A percentile compares a stretch with the other conserved stretches of the same genome.
These are phyloP conservation scores for Fusarium metavorans DNA, from an alignment of 2,329 filamentous ascomycete species.

Conservation along the genomic window DNA sequence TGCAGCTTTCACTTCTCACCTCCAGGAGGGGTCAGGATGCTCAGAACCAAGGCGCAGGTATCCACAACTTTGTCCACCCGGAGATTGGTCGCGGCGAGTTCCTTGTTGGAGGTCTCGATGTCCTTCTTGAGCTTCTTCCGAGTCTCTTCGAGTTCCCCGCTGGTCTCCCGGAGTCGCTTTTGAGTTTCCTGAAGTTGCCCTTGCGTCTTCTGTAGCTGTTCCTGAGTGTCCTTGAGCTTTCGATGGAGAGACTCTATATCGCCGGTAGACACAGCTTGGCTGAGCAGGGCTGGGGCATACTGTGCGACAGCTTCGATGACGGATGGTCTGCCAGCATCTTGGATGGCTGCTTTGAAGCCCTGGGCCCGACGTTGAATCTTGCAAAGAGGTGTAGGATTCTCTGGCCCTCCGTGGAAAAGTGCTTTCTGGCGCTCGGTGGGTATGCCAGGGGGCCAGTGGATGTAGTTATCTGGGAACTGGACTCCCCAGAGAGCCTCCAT, in stretches of 20 bases:
- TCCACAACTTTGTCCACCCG: neutral
- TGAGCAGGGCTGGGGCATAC: neutral
- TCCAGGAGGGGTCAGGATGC: neutral
- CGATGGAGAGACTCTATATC: neutral
- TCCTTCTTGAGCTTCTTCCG: neutral
- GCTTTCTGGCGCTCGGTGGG: neutral
- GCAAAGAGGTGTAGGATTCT: neutral
- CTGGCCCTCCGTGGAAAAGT: neutral
- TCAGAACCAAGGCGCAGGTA: neutral
- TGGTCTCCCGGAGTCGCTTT: neutral
- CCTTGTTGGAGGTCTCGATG: neutral
- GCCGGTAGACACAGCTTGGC: neutral
- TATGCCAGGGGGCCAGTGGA: neutral
- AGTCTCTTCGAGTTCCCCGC: neutral
- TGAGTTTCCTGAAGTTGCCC: neutral
- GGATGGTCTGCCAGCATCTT: neutral
- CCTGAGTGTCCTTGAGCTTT: neutral
- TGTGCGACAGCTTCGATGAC: neutral
- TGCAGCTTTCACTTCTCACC: neutral
- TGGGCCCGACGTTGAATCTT: neutral
- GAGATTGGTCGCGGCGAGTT: neutral
- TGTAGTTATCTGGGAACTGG: neutral
- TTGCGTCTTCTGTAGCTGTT: neutral
- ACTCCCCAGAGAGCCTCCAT: neutral
- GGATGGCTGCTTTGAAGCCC: neutral